Conservation (phyloP, 2,329 filamentous ascomycete genomes). For the Colletotrichum siamense region DNA sequence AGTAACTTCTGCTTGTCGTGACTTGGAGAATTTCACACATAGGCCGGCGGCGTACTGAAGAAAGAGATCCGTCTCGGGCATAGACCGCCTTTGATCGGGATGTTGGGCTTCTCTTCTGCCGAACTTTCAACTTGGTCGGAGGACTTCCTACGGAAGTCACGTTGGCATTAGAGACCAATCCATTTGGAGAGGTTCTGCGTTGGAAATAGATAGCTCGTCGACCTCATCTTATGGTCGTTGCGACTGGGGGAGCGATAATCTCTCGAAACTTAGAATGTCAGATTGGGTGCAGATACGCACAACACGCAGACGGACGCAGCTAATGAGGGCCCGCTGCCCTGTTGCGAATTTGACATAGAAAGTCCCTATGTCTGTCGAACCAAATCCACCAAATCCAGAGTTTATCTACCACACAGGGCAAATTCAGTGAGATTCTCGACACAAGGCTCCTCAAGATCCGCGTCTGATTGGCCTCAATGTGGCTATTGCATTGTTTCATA, state of each 20-base stretch:
- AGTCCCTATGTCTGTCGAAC: neutral
- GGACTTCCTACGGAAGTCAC: rapidly evolving
- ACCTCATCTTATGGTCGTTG: neutral
- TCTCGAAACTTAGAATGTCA: neutral
- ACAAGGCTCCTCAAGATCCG: rapidly evolving
- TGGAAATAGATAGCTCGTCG: rapidly evolving
- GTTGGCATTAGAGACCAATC: neutral
- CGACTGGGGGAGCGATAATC: too few relatives aligned
- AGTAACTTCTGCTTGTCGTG: neutral
- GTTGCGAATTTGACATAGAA: too few relatives aligned
- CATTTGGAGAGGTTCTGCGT: neutral
- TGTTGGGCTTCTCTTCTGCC: rapidly evolving
- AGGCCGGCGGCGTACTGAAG: too few relatives aligned
- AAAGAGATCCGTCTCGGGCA: neutral
- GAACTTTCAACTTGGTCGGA: neutral
- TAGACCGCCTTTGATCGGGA: neutral
- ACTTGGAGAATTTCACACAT: neutral
- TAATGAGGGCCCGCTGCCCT: too few relatives aligned
- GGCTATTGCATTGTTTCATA: neutral
- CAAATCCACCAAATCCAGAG: too few relatives aligned
- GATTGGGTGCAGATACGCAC: too few relatives aligned
- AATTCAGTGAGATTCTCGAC: rapidly evolving
- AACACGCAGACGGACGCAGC: too few relatives aligned
- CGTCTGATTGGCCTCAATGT: neutral
- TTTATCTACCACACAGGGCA: too few relatives aligned